Conservation (phyloP, 768 basidiomycete genomes). For the Calocybe cyanea region DNA sequence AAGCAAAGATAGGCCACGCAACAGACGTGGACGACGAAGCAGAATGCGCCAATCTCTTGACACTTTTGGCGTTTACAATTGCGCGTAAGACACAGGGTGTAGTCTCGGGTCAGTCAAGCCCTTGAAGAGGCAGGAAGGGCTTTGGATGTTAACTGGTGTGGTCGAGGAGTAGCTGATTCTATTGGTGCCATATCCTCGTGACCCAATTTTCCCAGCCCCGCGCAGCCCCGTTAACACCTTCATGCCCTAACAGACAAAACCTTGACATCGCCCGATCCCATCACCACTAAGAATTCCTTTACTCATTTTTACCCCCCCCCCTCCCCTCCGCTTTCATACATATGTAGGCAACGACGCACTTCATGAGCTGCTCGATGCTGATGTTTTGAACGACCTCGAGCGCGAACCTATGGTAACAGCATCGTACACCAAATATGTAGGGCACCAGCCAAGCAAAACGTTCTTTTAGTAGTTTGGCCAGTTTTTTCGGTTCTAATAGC, state of each 20-base stretch:
- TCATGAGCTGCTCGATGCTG: conserved; percentile 66
- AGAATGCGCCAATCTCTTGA: conserved; percentile 37
- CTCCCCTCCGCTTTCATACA: conserved; percentile 61
- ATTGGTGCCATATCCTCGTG: too few species aligned
- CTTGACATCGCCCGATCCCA: conserved; percentile 13
- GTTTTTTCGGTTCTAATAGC: too few species aligned
- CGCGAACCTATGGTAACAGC: too few species aligned
- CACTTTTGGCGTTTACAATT: conserved; percentile 53
- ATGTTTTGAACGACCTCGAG: conserved; percentile 42
- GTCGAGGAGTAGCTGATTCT: too few species aligned
- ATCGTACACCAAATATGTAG: too few species aligned
- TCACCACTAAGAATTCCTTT: conserved; percentile 46
- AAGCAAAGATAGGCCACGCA: conserved; percentile 4
- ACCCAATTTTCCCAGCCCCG: background rate
- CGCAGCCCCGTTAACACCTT: background rate
- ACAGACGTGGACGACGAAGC: background rate
- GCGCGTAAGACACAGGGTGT: conserved; percentile 50
- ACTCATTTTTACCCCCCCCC: conserved; percentile 57
- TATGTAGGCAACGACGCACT: conserved; percentile 54
- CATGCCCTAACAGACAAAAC: conserved; percentile 2
- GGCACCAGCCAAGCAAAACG: too few species aligned
- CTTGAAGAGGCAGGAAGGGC: conserved; percentile 41
- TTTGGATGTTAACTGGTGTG: background rate
- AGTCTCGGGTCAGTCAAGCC: conserved; percentile 47
- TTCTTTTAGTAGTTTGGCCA: too few species aligned